Conservation (phyloP, 1,284 basidiomycete genomes). For the Puccinia horiana region DNA sequence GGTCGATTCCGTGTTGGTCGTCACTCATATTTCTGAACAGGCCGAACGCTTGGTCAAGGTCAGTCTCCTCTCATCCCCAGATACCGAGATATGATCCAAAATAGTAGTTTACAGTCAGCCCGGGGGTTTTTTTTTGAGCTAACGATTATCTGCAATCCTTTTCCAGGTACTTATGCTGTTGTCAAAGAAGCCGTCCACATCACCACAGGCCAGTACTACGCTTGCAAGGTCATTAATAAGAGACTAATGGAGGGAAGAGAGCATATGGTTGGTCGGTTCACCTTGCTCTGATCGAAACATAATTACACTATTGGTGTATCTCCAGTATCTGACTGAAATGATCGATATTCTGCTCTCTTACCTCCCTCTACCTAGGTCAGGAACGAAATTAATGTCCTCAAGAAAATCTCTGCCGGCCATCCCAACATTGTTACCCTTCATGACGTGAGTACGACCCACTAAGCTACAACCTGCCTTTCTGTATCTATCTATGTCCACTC, state of each 20-base stretch:
- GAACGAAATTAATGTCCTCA: slow-evolving; percentile 94
- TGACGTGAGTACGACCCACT: slow-evolving; percentile 49
- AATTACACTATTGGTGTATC: no score
- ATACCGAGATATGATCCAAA: background rate
- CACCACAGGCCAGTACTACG: slow-evolving; percentile 79
- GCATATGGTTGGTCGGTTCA: slow-evolving; percentile 61
- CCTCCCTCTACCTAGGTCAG: slow-evolving; percentile 68
- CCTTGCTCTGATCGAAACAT: background rate
- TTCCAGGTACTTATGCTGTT: slow-evolving; percentile 82
- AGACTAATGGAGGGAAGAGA: slow-evolving; percentile 78
- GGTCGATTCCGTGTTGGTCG: background rate
- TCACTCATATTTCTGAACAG: background rate
- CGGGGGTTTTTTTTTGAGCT: background rate
- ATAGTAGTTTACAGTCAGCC: background rate
- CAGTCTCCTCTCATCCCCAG: background rate
- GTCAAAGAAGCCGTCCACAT: slow-evolving; percentile 96
- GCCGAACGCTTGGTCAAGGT: slow-evolving; percentile 50
- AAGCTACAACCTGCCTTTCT: slow-evolving; percentile 38
- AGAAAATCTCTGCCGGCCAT: slow-evolving; percentile 88
- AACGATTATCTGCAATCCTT: slow-evolving; percentile 9
- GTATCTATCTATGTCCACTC: background rate
- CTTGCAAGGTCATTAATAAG: slow-evolving; percentile 93
- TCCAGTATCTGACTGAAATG: background rate
- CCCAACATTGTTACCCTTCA: slow-evolving; percentile 64
- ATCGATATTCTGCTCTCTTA: background rate